Evolutionary conservation across 1,284 basidiomycete genomes (phyloP), one percentile per base, ranked within the genome.

Genomic region (Apiotrichum gracile): DNA sequence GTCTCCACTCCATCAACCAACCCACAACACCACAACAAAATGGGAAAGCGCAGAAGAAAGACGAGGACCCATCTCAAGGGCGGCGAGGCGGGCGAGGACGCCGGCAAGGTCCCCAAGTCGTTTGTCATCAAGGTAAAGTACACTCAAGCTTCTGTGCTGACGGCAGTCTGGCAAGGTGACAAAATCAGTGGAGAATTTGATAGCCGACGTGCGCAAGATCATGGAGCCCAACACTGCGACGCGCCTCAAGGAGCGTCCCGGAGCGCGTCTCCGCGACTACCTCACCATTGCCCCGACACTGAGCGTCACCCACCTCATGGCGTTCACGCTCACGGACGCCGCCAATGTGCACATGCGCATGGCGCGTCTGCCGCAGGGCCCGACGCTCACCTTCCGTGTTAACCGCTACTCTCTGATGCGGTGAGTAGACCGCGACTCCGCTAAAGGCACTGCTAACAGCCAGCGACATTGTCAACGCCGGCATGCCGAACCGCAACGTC

Each of bases 171-270:
- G 94, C 40, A 84, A 85, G 55, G 92, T 97, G 29, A 92, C 93
- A 16, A 80, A 82, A 51, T 89, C 89, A n/a, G 81, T 96, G 49
- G 77, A 84, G 4, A 87, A 91, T 64, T 84, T 99, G 29, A 92
- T 97, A 16, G 82, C 87, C 49, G 96, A 99, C 75, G 79, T 97
- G 66, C 81, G 96, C 64, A 88, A 89, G 73, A 86, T 96, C 58
- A 91, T 99, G 89, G 96, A 98, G 75, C 96, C 96, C 55, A 92
- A 97, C 73, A 99, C 96, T 21, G 96, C 94, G 7, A 86, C 85
- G 56, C 81, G 93, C 47, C 81, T 99, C 19, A 85, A 79, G 76
- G 94, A 98, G 81, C 81, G 93, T 37, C 85, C 85, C 55, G 82
- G 87, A 47, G 97, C 97, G 70, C 88, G 93, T 70, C 80, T 98